Conservation (phyloP, 1,284 basidiomycete genomes). For the Microbotryum scabiosae region DNA sequence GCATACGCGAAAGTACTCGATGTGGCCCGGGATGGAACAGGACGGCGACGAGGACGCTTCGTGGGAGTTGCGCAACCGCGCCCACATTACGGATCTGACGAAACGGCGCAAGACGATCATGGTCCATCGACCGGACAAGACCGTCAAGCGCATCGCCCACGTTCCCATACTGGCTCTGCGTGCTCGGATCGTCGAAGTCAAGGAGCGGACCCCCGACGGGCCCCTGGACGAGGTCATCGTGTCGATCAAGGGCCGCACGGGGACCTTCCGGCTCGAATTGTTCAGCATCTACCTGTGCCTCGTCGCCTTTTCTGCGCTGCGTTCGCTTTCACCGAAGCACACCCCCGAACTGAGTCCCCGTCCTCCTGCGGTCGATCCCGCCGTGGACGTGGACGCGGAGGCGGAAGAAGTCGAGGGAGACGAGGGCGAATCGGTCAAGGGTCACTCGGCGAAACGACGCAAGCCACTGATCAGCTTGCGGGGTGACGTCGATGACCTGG, state of each 20-base stretch:
- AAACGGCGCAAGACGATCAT: conserved; percentile 22
- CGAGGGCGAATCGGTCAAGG: too few relatives aligned
- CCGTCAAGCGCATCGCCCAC: conserved; percentile 30
- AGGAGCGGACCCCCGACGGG: conserved; percentile 28
- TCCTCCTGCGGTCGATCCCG: conserved; percentile 3
- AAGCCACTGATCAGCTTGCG: conserved; percentile 20
- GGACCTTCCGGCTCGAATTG: conserved; percentile 52
- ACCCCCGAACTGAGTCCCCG: background rate
- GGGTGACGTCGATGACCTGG: conserved; percentile 37
- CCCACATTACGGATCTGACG: conserved; percentile 10
- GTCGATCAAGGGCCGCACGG: conserved; percentile 42
- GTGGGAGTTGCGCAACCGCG: conserved; percentile 24
- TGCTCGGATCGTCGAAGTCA: conserved; percentile 32
- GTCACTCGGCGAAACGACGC: conserved; percentile 15
- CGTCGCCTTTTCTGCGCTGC: conserved; percentile 54
- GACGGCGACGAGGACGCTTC: conserved; percentile 9
- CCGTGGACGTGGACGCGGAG: conserved; percentile 2
- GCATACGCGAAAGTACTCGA: conserved; percentile 26
- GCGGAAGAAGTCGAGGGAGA: too few relatives aligned
- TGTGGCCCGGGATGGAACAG: conserved; percentile 14
- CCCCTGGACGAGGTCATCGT: conserved; percentile 43
- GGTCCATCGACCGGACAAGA: conserved; percentile 27
- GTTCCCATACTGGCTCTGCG: conserved; percentile 40
- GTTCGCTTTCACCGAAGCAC: conserved; percentile 40
- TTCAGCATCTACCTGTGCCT: conserved; percentile 66